Percentiles rank a stretch among this genome's conserved stretches.
Conservation (phyloP, 768 basidiomycete genomes). For the Pholiota microspora region DNA sequence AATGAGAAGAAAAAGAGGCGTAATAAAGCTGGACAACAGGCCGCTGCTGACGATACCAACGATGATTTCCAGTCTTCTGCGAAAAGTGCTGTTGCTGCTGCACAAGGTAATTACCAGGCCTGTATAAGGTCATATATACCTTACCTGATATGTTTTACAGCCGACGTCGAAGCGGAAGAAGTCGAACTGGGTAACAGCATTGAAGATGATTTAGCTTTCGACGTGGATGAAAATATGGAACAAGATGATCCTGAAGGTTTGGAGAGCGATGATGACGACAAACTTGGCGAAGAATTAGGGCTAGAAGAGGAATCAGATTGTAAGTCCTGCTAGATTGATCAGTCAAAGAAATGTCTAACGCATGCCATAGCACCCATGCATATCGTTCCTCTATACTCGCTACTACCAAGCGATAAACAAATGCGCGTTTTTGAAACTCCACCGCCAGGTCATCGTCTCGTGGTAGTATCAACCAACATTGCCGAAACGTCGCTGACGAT, state of each 20-base stretch:
- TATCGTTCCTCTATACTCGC: constrained; percentile 89
- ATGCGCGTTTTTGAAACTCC: constrained; percentile 90
- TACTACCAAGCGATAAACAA: constrained; percentile 90
- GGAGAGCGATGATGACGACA: constrained; percentile 70
- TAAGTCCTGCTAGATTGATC: constrained; percentile 27
- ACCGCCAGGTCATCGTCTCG: constrained; percentile 77
- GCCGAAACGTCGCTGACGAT: constrained; percentile 98
- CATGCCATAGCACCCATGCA: constrained; percentile 78
- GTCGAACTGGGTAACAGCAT: constrained; percentile 58
- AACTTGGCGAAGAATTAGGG: constrained; percentile 52
- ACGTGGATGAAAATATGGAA: constrained; percentile 60
- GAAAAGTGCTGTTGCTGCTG: constrained; percentile 32
- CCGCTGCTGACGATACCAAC: constrained; percentile 18
- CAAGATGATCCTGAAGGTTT: constrained; percentile 77
- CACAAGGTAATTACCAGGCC: constrained; percentile 41
- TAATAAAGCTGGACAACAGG: constrained; percentile 22
- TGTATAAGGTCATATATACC: background rate
- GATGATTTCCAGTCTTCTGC: constrained; percentile 22
- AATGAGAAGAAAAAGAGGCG: constrained; percentile 44
- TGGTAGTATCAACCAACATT: constrained; percentile 94
- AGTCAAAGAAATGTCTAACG: constrained; percentile 5
- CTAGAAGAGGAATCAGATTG: constrained; percentile 71
- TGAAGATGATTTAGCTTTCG: constrained; percentile 57
- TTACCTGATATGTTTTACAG: constrained; percentile 28
- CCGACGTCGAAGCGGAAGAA: constrained; percentile 80